Evolutionary conservation across 2,329 filamentous ascomycete genomes (phyloP), one percentile per base, ranked within the genome.

Genomic region (Blastomyces silverae): DNA sequence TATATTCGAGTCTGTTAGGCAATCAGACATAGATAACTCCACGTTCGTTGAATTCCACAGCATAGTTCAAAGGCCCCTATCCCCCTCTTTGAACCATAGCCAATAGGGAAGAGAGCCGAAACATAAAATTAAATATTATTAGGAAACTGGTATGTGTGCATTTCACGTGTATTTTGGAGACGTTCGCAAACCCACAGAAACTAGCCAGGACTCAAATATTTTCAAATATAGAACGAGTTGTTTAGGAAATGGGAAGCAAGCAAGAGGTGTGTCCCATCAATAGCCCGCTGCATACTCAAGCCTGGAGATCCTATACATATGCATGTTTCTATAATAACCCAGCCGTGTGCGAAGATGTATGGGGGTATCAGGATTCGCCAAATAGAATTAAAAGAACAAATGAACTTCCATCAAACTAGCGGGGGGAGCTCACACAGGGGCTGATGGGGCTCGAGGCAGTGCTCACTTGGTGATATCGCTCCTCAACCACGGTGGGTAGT

Each of bases 401-500:
- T 37, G 34, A 10, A 10, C 0, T 44, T 44, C 17, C 6, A 22
- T 58, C 56, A 22, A 22, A 37, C 56, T 58, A 58, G n/a, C 56
- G 56, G 17, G 56, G 34, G 10, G n/a, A 58, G 17, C n/a, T 58
- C 56, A 58, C 56, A 28, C 56, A 42, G 13, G 56, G 56, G 7
- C 56, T 58, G n/a, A 58, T 58, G 56, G 56, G 56, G 25, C 56
- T 58, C n/a, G 56, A 58, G 13, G 34, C n/a, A 15, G n/a, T 37
- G 11, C 56, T 58, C 10, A 42, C 15, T 22, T 39, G 37, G 2
- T 58, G 37, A 44, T 44, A 58, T 25, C 37, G 56, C 37, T 58
- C 56, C n/a, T 58, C 56, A 34, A 58, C 56, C 10, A 58, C 56
- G n/a, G 56, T 44, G n/a, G 56, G 56, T 20, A 58, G 56, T 42